Evolutionary conservation across 352 stramenopile genomes (phyloP).

Genomic region (Elongisporangium prolatum): DNA sequence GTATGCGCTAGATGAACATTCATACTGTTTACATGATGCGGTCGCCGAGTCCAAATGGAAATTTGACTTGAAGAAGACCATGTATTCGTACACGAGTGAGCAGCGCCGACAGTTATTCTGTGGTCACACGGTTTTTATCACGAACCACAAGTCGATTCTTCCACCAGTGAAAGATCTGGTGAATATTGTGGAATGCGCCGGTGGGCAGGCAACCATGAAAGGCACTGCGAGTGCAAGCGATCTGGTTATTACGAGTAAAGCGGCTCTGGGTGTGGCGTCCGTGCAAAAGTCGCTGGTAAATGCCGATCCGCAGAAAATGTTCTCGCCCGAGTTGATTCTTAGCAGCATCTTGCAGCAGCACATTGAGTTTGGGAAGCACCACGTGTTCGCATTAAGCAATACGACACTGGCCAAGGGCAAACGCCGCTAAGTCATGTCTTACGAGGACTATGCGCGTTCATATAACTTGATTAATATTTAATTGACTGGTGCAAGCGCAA

Average conservation of each 20-base stretch:
- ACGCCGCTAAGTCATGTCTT: not conserved
- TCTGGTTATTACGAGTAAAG: conserved; percentile 32
- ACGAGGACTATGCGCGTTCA: not conserved
- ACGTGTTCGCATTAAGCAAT: conserved; percentile 3
- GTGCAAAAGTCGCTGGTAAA: conserved; percentile 25
- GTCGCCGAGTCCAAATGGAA: conserved; percentile 42
- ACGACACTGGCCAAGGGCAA: not conserved
- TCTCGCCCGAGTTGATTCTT: conserved; percentile 35
- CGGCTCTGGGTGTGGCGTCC: conserved; percentile 19
- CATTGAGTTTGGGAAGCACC: conserved; percentile 29
- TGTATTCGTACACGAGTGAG: conserved; percentile 27
- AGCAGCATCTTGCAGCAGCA: conserved; percentile 38
- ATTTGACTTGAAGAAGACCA: conserved; percentile 39
- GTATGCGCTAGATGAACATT: conserved; percentile 11
- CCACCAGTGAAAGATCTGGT: conserved; percentile 28
- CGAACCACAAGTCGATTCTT: conserved; percentile 39
- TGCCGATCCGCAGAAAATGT: conserved; percentile 18
- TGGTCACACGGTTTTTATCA: conserved; percentile 34
- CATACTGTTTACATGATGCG: conserved; percentile 36
- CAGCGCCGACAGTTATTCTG: conserved; percentile 23
- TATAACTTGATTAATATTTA: conserved; percentile 1
- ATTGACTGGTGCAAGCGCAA: not conserved
- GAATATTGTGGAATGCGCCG: conserved; percentile 36
- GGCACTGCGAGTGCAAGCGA: conserved; percentile 9
- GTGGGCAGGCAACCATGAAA: conserved; percentile 16